These are phyloP conservation scores for Dendrobium officinale DNA, from an alignment of 106 monocot genomes.

Conservation along the genomic window DNA sequence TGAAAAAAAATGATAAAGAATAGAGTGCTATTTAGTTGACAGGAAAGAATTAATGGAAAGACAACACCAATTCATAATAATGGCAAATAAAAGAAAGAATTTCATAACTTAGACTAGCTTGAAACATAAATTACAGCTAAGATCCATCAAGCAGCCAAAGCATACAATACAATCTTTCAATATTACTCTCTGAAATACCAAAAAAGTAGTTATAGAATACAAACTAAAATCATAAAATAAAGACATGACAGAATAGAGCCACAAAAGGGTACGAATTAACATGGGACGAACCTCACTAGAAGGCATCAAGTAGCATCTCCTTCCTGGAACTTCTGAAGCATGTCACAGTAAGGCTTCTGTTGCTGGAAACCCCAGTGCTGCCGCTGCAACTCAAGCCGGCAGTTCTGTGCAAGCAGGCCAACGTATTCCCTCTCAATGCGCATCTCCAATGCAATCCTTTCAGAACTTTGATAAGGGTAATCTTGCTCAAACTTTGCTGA, in stretches of 20 bases:
- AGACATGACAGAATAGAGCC: neutral
- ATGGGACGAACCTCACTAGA: constrained; percentile 1
- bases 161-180: neutral
- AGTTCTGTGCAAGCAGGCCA: constrained; percentile 64
- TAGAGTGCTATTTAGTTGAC: neutral
- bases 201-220: neutral
- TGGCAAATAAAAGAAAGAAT: neutral
- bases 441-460: constrained; percentile 47
- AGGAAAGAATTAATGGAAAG: neutral
- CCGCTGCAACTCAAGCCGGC: constrained; percentile 73
- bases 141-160: neutral
- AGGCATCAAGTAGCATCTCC: constrained; percentile 1
- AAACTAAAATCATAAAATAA: neutral
- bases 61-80: neutral
- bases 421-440: constrained; percentile 81
- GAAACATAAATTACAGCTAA: neutral
- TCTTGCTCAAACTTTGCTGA: constrained; percentile 64
- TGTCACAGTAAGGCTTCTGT: constrained; percentile 72
- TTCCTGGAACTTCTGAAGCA: constrained; percentile 69
- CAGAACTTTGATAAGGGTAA: constrained; percentile 56
- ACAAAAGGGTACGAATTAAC: neutral
- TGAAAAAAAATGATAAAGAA: neutral
- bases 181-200: neutral
- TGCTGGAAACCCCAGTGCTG: constrained; percentile 56
- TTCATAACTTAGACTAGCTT: neutral